Evolutionary conservation across 352 stramenopile genomes (phyloP), one percentile per base, ranked within the genome.

Genomic region (Ophiocytium majus): DNA sequence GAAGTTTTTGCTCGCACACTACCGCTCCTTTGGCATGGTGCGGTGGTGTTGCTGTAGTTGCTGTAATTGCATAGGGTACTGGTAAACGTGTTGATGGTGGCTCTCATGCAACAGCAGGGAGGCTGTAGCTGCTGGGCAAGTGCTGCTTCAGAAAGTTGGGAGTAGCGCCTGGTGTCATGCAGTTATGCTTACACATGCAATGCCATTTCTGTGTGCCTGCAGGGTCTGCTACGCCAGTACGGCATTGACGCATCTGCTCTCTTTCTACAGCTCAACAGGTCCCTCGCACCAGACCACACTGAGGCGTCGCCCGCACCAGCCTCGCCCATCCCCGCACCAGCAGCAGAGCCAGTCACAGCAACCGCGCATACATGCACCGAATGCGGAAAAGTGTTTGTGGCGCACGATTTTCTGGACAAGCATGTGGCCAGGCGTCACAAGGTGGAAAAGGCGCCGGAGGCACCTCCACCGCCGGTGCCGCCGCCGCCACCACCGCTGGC

Each of bases 301-400:
- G 5, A 57, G 43, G 5, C 5, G 43, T n/a, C n/a, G n/a, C 43
- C 43, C 5, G 5, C 43, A 57, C 43, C 43, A 57, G 43, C 14
- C 5, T 14, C 43, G 43, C 43, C 43, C n/a, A n/a, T n/a, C n/a
- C n/a, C 28, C 5, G 5, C 64, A 17, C 31, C 31, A 37, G 5
- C 31, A 76, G 64, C 31, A 34, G 34, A 5, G 31, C 31, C 64
- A 76, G 64, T 37, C 17, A 17, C 64, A 76, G 34, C 64, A 17
- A 76, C 17, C 10, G 34, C 64, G 5, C 64, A 76, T 37, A 37
- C 64, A 10, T 86, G 83, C 76, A 37, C 23, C 23, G 43, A 5
- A 10, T 86, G 83, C 37, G 83, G 83, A 23, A 86, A 86, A 35
- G 83, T 50, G 63, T 86, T 86, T 76, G 79, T 36, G 10, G 63